Percentiles rank a stretch among this genome's conserved stretches.
Conservation (phyloP, 805 yeast species). For the Yamadazyma phyllophila region DNA sequence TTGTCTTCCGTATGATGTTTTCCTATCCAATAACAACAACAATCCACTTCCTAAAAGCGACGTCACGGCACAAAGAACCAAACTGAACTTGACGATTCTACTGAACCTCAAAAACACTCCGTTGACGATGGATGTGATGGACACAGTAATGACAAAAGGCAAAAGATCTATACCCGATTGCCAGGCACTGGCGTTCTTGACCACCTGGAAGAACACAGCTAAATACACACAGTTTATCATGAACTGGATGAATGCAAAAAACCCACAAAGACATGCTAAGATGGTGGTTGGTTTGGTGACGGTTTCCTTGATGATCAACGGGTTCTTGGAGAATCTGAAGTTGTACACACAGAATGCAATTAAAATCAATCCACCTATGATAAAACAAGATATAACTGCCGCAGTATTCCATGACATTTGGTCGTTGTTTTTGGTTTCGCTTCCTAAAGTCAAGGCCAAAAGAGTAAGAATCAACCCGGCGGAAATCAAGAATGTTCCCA, state of each 20-base stretch:
- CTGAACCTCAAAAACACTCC: conserved; percentile 31
- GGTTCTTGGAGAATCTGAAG: conserved; percentile 41
- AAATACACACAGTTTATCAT: conserved; percentile 34
- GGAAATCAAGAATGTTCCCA: conserved; percentile 46
- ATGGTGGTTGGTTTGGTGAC: conserved; percentile 34
- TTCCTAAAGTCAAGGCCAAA: conserved; percentile 53
- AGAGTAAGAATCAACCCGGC: conserved; percentile 44
- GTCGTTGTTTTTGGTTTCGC: conserved; percentile 19
- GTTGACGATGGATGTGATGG: conserved; percentile 28
- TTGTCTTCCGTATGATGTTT: conserved; percentile 20
- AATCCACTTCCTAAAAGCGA: conserved; percentile 37
- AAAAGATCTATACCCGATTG: conserved; percentile 37
- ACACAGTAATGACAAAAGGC: conserved; percentile 34
- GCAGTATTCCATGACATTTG: conserved; percentile 54
- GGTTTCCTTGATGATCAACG: conserved; percentile 45
- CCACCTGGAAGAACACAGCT: conserved; percentile 40
- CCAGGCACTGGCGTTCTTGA: conserved; percentile 33
- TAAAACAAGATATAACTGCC: conserved; percentile 48
- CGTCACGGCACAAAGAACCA: conserved; percentile 28
- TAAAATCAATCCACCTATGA: conserved; percentile 42
- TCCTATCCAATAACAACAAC: conserved; percentile 24
- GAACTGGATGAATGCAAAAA: conserved; percentile 39
- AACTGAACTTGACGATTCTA: conserved; percentile 29
- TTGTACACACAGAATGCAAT: conserved; percentile 39
- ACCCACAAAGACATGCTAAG: conserved; percentile 36